Evolutionary conservation across 1,139 yeast species (phyloP), one percentile per base, ranked within the genome.

Genomic region (Protomyces arabidopsidicola): DNA sequence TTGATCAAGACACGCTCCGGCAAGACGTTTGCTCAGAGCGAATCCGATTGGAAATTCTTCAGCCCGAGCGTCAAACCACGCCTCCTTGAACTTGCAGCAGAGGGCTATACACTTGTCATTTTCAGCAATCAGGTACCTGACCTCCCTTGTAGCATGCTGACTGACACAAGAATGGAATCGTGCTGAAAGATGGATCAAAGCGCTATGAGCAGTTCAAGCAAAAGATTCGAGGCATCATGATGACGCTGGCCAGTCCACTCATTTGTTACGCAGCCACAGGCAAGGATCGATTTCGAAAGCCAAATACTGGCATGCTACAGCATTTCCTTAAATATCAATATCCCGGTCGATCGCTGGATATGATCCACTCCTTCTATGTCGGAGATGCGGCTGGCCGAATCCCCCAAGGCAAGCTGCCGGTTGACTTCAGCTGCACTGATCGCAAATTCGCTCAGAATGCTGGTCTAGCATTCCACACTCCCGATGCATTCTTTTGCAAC

Each of bases 301-400:
- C 98, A 0, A 77, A 75, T 2, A 73, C 72, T 0, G 97, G 96
- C 0, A 86, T 88, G 90, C 85, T 87, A 84, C 73, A 77, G 0
- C 79, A 77, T 53, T 76, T 86, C 42, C 67, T 67, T 12, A 69
- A 72, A n/a, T 81, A 82, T 42, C 65, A 75, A n/a, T 63, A 73
- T 18, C 53, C 63, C 14, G 60, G 61, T 1, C 48, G 57, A 1
- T 38, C 36, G 2, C 67, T 45, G 31, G 82, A 81, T 65, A 64
- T 74, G 53, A 77, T 75, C 0, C 69, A 76, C 34, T 82, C 88
- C 63, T 82, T 86, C 68, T 93, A 76, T 72, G 91, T 91, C n/a
- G 98, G 98, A 3, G 98, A 93, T 76, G 98, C 98, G 0, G 98
- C 97, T 6, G 98, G 98, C 0, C 78, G 98, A 62, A 71, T 73